These are phyloP conservation scores for bread wheat (Triticum aestivum) DNA, from an alignment of 176 grass and related monocot species.

Conservation along the genomic window IWGSC_CS_RefSeq_v2.1 NC_057812.1:43865438-43865937, in stretches of 20 bases:
- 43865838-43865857: not conserved
- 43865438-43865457: constrained; percentile 95
- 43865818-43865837: constrained; percentile 15
- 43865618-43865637: constrained; percentile 97
- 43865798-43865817: constrained; percentile 94
- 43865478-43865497: not conserved
- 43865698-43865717: not conserved
- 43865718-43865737: constrained; percentile 68
- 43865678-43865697: not conserved
- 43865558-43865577: constrained; percentile 82
- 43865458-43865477: not conserved
- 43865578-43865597: constrained; percentile 98
- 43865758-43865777: constrained; percentile 97
- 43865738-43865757: constrained; percentile 98
- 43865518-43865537: too few relatives aligned
- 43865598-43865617: constrained; percentile 95
- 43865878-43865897: not conserved
- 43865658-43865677: not conserved
- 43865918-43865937: constrained; percentile 96
- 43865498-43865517: not conserved
- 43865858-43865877: not conserved
- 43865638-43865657: constrained; percentile 34
- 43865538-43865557: too few relatives aligned
- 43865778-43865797: constrained; percentile 83
- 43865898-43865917: constrained; percentile 64